These are phyloP conservation scores for Thielaviopsis euricoi DNA, from an alignment of 2,329 filamentous ascomycete genomes.

Conservation along the genomic window DNA sequence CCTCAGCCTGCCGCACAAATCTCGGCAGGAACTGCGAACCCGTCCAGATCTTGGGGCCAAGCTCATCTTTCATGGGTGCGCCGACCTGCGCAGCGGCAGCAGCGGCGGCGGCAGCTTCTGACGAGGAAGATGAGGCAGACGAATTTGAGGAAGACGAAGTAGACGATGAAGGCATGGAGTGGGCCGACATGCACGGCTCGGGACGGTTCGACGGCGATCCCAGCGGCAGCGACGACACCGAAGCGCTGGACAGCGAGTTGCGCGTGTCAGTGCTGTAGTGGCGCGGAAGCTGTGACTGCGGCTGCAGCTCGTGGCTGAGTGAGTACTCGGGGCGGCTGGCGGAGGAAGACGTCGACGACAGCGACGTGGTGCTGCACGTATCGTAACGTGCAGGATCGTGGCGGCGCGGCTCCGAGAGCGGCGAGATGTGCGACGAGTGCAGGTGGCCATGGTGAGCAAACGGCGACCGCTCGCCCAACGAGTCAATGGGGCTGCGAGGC, in stretches of 20 bases:
- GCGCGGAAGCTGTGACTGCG: constrained; percentile 18
- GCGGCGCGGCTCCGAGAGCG: neutral
- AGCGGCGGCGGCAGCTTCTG: no score
- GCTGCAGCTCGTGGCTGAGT: constrained; percentile 23
- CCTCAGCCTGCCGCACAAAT: constrained; percentile 45
- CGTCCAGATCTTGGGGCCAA: constrained; percentile 54
- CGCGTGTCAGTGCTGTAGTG: neutral
- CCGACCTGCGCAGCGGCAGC: constrained; percentile 23
- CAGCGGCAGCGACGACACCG: neutral
- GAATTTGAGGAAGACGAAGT: no score
- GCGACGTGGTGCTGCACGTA: neutral
- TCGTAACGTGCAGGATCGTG: neutral
- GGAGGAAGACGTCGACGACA: neutral
- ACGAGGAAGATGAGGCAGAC: no score
- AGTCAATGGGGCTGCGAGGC: neutral
- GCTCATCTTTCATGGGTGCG: constrained; percentile 36
- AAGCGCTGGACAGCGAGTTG: neutral
- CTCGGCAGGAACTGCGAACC: constrained; percentile 51
- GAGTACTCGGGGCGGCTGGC: neutral
- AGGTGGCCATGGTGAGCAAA: neutral
- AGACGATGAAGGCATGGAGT: neutral
- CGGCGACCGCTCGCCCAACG: neutral
- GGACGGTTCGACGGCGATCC: constrained; percentile 4
- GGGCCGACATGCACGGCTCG: neutral
- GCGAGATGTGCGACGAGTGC: neutral